Evolutionary conservation across 208 protist genomes (phyloP).

Genomic region (Leishmania aethiopica): DNA sequence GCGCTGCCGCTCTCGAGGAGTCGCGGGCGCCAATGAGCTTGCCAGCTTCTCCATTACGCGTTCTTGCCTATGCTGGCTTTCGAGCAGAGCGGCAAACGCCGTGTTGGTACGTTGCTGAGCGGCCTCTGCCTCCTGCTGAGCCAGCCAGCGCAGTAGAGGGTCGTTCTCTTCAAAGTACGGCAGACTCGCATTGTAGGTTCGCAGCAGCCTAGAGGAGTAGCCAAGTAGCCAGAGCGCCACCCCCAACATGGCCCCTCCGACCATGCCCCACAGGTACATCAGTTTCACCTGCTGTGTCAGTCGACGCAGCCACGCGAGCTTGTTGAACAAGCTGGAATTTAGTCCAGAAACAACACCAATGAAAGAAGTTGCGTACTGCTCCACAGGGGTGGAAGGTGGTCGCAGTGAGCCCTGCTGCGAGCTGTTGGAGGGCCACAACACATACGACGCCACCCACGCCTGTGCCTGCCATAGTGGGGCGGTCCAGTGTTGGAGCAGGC

Average conservation of each 20-base stretch:
- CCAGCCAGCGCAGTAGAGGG: conserved; percentile 9
- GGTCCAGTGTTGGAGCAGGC: neutral
- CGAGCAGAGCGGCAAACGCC: neutral
- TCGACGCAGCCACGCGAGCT: neutral
- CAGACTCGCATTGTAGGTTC: conserved; percentile 13
- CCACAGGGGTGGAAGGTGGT: neutral
- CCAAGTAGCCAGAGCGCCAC: conserved; percentile 22
- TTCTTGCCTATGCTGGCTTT: conserved; percentile 1
- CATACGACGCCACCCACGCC: conserved; percentile 7
- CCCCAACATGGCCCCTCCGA: conserved; percentile 22
- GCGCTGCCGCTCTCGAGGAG: neutral
- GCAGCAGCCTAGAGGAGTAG: conserved; percentile 16
- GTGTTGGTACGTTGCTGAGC: conserved; percentile 1
- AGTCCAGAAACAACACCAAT: neutral
- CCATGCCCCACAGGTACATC: conserved; percentile 27
- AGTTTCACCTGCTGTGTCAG: conserved; percentile 11
- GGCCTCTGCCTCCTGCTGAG: neutral
- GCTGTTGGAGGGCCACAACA: neutral
- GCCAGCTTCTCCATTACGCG: neutral
- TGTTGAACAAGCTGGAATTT: neutral
- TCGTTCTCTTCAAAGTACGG: conserved; percentile 11
- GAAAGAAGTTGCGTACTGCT: neutral
- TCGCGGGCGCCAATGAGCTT: neutral
- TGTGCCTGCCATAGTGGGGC: neutral
- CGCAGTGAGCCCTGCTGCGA: neutral